Percentiles rank a stretch among this genome's conserved stretches.
phyloP scores from a whole-genome alignment of 2,329 filamentous ascomycete genomes.

The Sporothrix variecibatus region DNA sequence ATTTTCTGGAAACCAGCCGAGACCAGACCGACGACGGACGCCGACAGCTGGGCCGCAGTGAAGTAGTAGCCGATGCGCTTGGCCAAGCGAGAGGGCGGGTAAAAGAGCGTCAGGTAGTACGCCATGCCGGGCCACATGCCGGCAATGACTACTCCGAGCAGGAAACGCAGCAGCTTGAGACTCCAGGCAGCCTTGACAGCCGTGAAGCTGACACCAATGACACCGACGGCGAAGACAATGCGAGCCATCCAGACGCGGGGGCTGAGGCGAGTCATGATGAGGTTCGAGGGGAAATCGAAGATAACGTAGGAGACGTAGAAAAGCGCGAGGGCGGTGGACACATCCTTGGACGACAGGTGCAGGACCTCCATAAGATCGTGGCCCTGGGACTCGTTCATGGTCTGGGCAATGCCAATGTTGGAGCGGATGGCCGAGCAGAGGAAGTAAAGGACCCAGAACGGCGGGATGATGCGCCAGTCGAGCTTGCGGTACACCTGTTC shows the following conservation, averaged over 20 bases:
- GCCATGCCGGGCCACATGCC: constrained; percentile 97
- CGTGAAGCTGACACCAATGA: constrained; percentile 81
- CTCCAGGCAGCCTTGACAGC: constrained; percentile 83
- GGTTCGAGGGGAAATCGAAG: constrained; percentile 85
- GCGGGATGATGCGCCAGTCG: constrained; percentile 61
- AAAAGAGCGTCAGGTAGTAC: constrained; percentile 89
- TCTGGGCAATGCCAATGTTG: constrained; percentile 91
- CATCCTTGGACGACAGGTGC: constrained; percentile 69
- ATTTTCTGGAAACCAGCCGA: constrained; percentile 91
- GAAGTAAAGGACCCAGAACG: constrained; percentile 90
- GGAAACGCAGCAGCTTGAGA: constrained; percentile 80
- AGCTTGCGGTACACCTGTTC: constrained; percentile 47
- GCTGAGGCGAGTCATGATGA: constrained; percentile 82
- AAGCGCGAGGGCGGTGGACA: constrained; percentile 79
- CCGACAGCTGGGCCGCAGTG: constrained; percentile 84
- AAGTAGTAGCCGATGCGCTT: constrained; percentile 88
- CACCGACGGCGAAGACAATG: constrained; percentile 82
- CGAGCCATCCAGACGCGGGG: constrained; percentile 90
- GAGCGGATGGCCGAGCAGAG: constrained; percentile 88
- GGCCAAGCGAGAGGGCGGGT: constrained; percentile 80
- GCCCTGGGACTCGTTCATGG: constrained; percentile 73
- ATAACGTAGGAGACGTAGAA: constrained; percentile 93
- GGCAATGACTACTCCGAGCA: constrained; percentile 84
- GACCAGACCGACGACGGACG: constrained; percentile 83
- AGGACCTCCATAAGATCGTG: constrained; percentile 78